These are phyloP conservation scores for Panaeolus papilionaceus DNA, from an alignment of 768 basidiomycete genomes.

Conservation along the genomic window DNA sequence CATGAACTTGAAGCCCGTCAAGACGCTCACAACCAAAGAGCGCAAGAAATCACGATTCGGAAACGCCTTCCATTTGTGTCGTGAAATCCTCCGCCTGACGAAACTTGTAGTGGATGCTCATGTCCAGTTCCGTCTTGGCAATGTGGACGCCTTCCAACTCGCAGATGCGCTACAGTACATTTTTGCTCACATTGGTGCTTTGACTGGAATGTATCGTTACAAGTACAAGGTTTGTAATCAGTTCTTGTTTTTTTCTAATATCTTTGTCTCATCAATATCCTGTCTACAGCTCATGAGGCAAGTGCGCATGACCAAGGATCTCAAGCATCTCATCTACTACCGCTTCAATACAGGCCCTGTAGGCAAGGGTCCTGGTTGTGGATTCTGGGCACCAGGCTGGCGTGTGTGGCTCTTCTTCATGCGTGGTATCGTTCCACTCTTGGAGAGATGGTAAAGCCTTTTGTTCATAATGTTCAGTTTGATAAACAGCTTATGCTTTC, in stretches of 20 bases:
- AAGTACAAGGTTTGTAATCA: constrained; percentile 85
- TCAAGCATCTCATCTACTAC: constrained; percentile 98
- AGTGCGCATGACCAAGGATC: constrained; percentile 99
- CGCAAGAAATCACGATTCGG: constrained; percentile 99
- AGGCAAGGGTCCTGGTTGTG: constrained; percentile 97
- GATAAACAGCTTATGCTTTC: constrained; percentile 13
- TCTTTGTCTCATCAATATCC: not conserved
- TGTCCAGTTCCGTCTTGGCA: constrained; percentile 97
- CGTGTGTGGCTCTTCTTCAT: constrained; percentile 99
- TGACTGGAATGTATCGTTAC: constrained; percentile 99
- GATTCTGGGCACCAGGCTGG: constrained; percentile 99
- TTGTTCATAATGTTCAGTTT: not conserved
- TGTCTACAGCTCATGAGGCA: constrained; percentile 88
- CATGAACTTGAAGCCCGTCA: constrained; percentile 98
- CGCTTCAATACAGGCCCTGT: constrained; percentile 99
- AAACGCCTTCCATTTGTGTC: constrained; percentile 98
- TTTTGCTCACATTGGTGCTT: constrained; percentile 95
- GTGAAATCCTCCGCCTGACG: constrained; percentile 96
- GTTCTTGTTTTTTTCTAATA: not conserved
- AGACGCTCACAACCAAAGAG: constrained; percentile 98
- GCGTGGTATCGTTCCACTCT: constrained; percentile 96
- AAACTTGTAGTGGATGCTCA: constrained; percentile 99
- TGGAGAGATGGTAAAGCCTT: constrained; percentile 83
- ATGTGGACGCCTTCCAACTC: constrained; percentile 98
- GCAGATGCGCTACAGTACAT: constrained; percentile 99